phyloP scores from a whole-genome alignment of 306 rosid genomes.

The Castanea crenata region DNA sequence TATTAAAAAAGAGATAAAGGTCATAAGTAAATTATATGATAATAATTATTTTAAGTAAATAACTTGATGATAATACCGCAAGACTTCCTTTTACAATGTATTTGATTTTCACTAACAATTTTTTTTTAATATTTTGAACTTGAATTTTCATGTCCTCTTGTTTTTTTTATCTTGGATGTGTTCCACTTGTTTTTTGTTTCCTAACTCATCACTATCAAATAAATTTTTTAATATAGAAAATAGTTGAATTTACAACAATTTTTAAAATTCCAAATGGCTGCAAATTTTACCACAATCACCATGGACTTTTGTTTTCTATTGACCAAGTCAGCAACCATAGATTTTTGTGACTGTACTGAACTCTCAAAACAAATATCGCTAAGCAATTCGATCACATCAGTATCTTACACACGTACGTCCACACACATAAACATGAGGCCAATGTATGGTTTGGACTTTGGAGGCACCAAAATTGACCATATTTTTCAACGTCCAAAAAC shows the following conservation, averaged over 20 bases:
- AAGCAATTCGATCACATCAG: too few relatives aligned
- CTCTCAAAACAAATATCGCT: neutral
- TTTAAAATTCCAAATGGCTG: neutral
- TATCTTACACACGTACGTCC: too few relatives aligned
- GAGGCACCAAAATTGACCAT: neutral
- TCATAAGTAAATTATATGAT: too few relatives aligned
- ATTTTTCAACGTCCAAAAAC: neutral
- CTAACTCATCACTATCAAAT: neutral
- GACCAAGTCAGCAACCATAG: neutral
- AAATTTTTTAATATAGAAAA: neutral
- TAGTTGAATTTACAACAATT: neutral
- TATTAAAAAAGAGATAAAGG: too few relatives aligned
- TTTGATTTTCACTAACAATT: neutral
- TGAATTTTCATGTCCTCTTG: neutral
- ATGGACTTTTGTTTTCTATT: neutral
- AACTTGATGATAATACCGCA: neutral
- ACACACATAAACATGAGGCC: neutral
- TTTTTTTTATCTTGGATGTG: neutral
- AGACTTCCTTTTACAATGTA: neutral
- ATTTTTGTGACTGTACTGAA: neutral
- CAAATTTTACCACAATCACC: neutral
- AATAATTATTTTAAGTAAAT: neutral
- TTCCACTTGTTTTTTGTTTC: neutral
- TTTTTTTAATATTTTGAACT: neutral
- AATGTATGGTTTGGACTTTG: neutral